These are phyloP conservation scores for Sclerotinia borealis DNA, from an alignment of 2,329 filamentous ascomycete species.

Conservation along the genomic window DNA sequence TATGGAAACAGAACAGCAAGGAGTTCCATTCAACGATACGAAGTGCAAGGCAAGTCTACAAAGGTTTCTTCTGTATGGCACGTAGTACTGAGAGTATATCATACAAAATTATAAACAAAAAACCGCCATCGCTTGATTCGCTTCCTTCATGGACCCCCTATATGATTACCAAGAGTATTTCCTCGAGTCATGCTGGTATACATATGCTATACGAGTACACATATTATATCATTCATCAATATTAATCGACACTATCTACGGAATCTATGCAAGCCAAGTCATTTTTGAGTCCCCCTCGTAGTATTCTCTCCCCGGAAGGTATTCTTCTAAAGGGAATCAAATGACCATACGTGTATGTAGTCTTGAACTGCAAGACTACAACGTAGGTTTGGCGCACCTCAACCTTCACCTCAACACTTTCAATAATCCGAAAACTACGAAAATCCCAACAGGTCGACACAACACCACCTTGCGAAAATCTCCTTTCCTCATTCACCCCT, in stretches of 20 bases:
- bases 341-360: background rate
- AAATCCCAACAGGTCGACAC: background rate
- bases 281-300: background rate
- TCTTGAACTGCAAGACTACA: background rate
- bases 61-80: no score
- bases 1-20: no score
- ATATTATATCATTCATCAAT: background rate
- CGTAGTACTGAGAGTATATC: no score
- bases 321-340: background rate
- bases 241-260: background rate
- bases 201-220: no score
- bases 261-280: background rate
- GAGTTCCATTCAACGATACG: no score
- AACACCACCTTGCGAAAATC: background rate
- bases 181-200: no score
- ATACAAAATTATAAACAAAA: no score
- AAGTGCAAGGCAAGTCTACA: no score
- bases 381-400: background rate
- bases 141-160: no score
- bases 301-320: background rate
- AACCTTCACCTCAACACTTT: no score
- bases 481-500: background rate
- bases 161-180: no score
- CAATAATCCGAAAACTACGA: background rate
- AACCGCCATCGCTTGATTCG: no score